phyloP scores from a whole-genome alignment of 805 yeast genomes.

The Starmerella powellii region DNA sequence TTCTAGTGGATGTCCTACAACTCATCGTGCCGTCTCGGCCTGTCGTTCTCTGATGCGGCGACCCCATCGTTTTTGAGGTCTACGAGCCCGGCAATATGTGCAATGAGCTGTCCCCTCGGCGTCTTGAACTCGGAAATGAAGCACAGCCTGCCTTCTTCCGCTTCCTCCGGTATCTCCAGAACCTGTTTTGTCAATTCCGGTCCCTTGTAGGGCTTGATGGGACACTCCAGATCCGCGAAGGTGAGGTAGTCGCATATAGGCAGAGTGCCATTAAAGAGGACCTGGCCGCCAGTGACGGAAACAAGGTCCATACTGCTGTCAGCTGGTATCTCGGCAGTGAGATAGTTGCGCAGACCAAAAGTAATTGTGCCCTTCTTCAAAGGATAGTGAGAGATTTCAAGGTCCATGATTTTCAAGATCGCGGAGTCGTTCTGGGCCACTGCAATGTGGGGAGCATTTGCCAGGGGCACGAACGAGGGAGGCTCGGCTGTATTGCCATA shows the following conservation, averaged over 20 bases:
- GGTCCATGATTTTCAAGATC: constrained; percentile 18
- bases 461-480: constrained; percentile 14
- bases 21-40: no score
- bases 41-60: constrained; percentile 1
- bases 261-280: constrained; percentile 19
- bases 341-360: constrained; percentile 20
- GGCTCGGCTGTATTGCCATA: constrained; percentile 10
- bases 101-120: constrained; percentile 19
- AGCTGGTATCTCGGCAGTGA: constrained; percentile 21
- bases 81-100: constrained; percentile 21
- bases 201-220: constrained; percentile 16
- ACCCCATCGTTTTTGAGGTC: constrained; percentile 15
- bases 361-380: constrained; percentile 24
- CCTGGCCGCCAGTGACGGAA: constrained; percentile 17
- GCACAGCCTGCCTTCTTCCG: constrained; percentile 24
- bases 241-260: constrained; percentile 24
- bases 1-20: constrained; percentile 3
- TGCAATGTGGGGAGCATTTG: constrained; percentile 14
- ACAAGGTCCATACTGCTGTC: constrained; percentile 20
- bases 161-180: constrained; percentile 25
- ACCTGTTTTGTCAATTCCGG: constrained; percentile 15
- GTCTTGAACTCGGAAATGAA: constrained; percentile 23
- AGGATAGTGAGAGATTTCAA: constrained; percentile 25
- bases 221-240: constrained; percentile 25
- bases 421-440: constrained; percentile 23